These are phyloP conservation scores for Spathaspora arborariae DNA, from an alignment of 805 yeast genomes.

Conservation along the genomic window DNA sequence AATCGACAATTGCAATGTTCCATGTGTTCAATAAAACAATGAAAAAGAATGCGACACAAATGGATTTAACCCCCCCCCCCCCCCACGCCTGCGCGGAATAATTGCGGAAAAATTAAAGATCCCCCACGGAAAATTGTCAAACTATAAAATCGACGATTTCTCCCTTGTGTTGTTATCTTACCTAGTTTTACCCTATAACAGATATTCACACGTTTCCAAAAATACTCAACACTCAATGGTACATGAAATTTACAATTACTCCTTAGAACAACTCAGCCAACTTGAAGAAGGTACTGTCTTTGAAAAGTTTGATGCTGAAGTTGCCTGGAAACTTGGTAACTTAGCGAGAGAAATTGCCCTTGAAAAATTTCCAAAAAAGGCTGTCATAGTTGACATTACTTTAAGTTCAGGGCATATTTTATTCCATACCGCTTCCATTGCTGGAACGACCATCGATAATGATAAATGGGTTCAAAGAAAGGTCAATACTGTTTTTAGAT, in stretches of 20 bases:
- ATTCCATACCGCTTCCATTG: conserved; percentile 40
- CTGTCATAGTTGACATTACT: conserved; percentile 48
- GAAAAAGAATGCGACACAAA: too few relatives aligned
- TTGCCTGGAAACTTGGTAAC: conserved; percentile 46
- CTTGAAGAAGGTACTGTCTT: conserved; percentile 20
- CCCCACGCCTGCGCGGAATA: neutral
- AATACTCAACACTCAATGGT: conserved; percentile 3
- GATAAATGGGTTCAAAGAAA: conserved; percentile 53
- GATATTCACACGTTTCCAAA: neutral
- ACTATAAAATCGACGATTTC: neutral
- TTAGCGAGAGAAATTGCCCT: conserved; percentile 35
- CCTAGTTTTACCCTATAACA: neutral
- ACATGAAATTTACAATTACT: conserved; percentile 10
- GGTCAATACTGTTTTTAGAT: conserved; percentile 44
- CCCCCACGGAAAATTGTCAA: neutral
- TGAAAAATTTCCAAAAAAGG: conserved; percentile 19
- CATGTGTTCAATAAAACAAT: too few relatives aligned
- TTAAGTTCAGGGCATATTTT: conserved; percentile 42
- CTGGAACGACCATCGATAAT: conserved; percentile 44
- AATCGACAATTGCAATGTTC: too few relatives aligned
- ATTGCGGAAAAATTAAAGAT: neutral
- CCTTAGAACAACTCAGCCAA: conserved; percentile 16
- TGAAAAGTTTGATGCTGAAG: conserved; percentile 25
- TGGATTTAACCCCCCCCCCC: too few relatives aligned
- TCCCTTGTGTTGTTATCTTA: neutral